phyloP scores from a whole-genome alignment of 1,139 yeast genomes.

The Blastobotrys aristatus region DNA sequence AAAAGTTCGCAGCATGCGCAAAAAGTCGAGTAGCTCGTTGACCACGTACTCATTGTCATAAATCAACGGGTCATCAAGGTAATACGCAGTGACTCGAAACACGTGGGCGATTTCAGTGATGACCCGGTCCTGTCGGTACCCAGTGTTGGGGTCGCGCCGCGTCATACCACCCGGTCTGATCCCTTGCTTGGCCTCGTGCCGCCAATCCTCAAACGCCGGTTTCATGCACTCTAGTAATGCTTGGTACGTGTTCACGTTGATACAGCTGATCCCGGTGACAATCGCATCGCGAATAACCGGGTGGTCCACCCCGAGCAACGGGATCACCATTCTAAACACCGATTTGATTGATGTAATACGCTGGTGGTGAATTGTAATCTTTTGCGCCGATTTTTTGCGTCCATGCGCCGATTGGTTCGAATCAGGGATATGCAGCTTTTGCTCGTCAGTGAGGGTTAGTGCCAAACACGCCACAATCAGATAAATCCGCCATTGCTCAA shows the following conservation, averaged over 20 bases:
- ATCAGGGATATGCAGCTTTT: conserved; percentile 58
- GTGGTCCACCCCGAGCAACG: conserved; percentile 68
- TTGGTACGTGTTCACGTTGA: conserved; percentile 82
- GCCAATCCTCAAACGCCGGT: conserved; percentile 46
- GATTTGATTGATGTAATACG: conserved; percentile 90
- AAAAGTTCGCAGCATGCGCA: conserved; percentile 62
- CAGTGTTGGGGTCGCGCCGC: conserved; percentile 19
- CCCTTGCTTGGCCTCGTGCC: conserved; percentile 17
- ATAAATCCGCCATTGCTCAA: conserved; percentile 86
- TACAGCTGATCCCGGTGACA: conserved; percentile 79
- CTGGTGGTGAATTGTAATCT: conserved; percentile 80
- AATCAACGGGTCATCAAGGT: conserved; percentile 47
- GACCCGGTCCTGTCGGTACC: conserved; percentile 45
- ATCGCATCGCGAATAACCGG: conserved; percentile 76
- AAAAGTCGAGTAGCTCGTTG: conserved; percentile 55
- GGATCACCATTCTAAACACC: conserved; percentile 81
- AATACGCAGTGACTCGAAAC: conserved; percentile 64
- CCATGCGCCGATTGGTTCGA: conserved; percentile 43
- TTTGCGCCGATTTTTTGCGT: conserved; percentile 59
- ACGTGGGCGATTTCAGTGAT: conserved; percentile 78
- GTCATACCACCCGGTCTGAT: neutral
- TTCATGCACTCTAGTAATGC: conserved; percentile 78
- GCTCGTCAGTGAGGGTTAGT: conserved; percentile 83
- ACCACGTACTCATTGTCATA: conserved; percentile 68
- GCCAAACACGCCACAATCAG: conserved; percentile 91